phyloP scores from a whole-genome alignment of 2,329 filamentous ascomycete species.

The Aspergillus ochraceus region DNA sequence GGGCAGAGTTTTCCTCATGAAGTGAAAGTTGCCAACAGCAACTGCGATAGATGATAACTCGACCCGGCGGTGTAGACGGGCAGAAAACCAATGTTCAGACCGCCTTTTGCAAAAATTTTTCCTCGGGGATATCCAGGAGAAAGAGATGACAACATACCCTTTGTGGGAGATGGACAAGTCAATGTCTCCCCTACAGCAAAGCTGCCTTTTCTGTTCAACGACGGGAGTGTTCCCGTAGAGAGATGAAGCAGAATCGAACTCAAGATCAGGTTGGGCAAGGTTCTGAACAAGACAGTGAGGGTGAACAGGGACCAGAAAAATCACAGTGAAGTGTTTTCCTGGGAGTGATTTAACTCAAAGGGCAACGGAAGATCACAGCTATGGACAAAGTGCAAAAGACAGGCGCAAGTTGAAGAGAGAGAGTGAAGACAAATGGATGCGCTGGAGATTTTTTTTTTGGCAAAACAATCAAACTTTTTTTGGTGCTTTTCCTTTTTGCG shows the following conservation, averaged over 20 bases:
- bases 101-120: background rate
- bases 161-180: conserved; percentile 91
- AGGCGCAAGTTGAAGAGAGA: conserved; percentile 13
- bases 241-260: conserved; percentile 9
- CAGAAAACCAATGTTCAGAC: background rate
- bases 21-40: background rate
- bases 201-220: conserved; percentile 18
- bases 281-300: conserved; percentile 11
- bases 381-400: conserved; percentile 6
- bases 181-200: conserved; percentile 80
- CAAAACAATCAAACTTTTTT: conserved; percentile 17
- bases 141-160: conserved; percentile 48
- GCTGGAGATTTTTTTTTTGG: conserved; percentile 16
- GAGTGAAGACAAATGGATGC: conserved; percentile 20
- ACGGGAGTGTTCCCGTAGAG: conserved; percentile 5
- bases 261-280: conserved; percentile 12
- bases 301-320: conserved; percentile 28
- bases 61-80: background rate
- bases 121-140: background rate
- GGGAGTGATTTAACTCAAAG: conserved; percentile 15
- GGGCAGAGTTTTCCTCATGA: background rate
- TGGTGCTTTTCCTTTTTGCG: conserved; percentile 19
- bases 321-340: conserved; percentile 42
- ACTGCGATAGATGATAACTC: background rate
- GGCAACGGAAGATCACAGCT: background rate